Evolutionary conservation across 768 basidiomycete species (phyloP), one percentile per base, ranked within the genome.

Genomic region (Phylloporus rhodoxanthus): DNA sequence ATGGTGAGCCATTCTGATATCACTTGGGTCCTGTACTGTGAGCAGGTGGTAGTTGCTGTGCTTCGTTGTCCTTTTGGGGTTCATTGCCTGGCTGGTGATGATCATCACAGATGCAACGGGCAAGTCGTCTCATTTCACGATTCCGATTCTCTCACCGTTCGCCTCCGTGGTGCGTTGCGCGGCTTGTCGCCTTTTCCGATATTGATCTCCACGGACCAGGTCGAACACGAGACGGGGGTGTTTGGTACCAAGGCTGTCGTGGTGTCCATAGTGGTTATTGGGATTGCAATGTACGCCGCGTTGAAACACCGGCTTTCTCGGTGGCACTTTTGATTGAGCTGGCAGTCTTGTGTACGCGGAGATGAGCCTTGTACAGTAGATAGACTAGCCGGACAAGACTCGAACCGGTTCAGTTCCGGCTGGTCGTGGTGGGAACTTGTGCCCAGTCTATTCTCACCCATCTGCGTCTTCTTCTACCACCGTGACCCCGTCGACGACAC

Each of bases 111-210:
- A 51, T 17, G 38, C 50, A 45, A 57, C 46, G 45, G 32, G 21
- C 54, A 54, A 45, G 43, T 51, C 82, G 1, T 71, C 76, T 1
- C 87, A 87, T 60, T 87, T 87, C 62, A 88, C 86, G 0, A 83
- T 89, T 20, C 85, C 87, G 4, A 81, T 89, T 4, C 63, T 89
- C 15, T 89, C 87, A 0, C 87, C 86, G 0, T 89, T 88, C 57
- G 78, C 85, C 2, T 87, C 85, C 9, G 87, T 88, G 61, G 86
- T 88, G 20, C 26, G 65, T 51, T 7, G 34, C 19, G 36, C 9
- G 17, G 36, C 19, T 40, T 39, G 46, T 17, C 13, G 2, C 19
- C 28, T 34, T 37, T 38, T 48, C 29, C 40, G 28, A 34, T 6
- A 30, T 32, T 43, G 30, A 62, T 44, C 21, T 9, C 48, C 28